phyloP scores from a whole-genome alignment of 495 filamentous ascomycete species.

The Penicillium goetzii region DNA sequence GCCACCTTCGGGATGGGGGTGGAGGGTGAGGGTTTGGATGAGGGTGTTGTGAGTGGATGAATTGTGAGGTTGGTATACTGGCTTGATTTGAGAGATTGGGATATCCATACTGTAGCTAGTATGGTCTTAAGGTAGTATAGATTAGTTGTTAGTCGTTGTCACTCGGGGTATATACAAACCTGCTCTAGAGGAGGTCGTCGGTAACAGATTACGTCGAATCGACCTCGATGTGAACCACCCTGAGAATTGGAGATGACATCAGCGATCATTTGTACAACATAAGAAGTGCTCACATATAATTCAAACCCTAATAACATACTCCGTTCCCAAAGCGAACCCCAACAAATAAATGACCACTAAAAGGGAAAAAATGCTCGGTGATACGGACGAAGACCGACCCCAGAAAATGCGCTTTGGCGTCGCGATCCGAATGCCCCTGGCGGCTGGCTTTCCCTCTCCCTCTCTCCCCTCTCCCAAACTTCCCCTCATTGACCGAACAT shows the following conservation, averaged over 20 bases:
- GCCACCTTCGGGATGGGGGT: slow-evolving; percentile 64
- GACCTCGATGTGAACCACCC: slow-evolving; percentile 7
- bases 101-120: slow-evolving; percentile 20
- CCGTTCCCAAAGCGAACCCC: background rate
- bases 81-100: slow-evolving; percentile 20
- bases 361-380: slow-evolving; percentile 7
- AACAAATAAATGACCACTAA: background rate
- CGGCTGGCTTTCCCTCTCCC: background rate
- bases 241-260: slow-evolving; percentile 6
- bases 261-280: background rate
- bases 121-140: background rate
- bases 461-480: slow-evolving; percentile 18
- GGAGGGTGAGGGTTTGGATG: slow-evolving; percentile 49
- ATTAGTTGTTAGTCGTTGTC: background rate
- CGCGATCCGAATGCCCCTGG: slow-evolving; percentile 21
- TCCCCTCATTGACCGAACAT: slow-evolving; percentile 26
- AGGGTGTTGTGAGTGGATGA: slow-evolving; percentile 31
- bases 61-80: slow-evolving; percentile 13
- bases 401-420: slow-evolving; percentile 19
- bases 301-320: background rate
- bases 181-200: background rate
- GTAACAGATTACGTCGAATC: background rate
- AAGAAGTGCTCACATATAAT: background rate
- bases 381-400: slow-evolving; percentile 14
- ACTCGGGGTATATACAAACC: slow-evolving; percentile 5